Percentiles rank a stretch among this genome's conserved stretches.
These are phyloP conservation scores for Monascus ruber DNA, from an alignment of 2,329 filamentous ascomycete species.

Conservation along the genomic window DNA sequence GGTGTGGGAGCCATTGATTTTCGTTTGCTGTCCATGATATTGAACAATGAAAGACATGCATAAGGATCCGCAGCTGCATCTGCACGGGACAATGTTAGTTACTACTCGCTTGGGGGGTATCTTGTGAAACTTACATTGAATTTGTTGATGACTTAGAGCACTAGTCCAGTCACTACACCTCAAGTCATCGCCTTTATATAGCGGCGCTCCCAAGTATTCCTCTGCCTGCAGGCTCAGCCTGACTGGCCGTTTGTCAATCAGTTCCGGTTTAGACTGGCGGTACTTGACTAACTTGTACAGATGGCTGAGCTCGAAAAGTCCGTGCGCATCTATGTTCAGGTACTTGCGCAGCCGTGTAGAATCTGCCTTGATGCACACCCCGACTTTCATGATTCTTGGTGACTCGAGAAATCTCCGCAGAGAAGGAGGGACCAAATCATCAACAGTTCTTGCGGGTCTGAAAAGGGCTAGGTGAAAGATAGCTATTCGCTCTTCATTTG, in stretches of 20 bases:
- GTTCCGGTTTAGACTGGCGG: slow-evolving; percentile 39
- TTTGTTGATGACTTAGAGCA: slow-evolving; percentile 51
- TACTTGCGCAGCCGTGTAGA: slow-evolving; percentile 56
- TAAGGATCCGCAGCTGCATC: slow-evolving; percentile 78
- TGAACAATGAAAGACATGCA: slow-evolving; percentile 61
- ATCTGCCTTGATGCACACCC: slow-evolving; percentile 64
- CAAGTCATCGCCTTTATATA: slow-evolving; percentile 62
- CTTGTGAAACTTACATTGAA: slow-evolving; percentile 48
- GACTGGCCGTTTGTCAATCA: slow-evolving; percentile 57
- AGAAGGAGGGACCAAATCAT: slow-evolving; percentile 56
- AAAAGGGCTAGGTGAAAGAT: slow-evolving; percentile 71
- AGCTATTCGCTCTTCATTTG: slow-evolving; percentile 62
- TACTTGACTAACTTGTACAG: slow-evolving; percentile 67
- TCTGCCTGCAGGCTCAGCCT: slow-evolving; percentile 58
- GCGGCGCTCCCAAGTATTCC: slow-evolving; percentile 58
- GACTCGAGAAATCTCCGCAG: slow-evolving; percentile 64
- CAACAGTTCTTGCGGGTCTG: slow-evolving; percentile 25
- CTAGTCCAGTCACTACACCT: slow-evolving; percentile 65
- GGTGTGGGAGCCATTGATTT: slow-evolving; percentile 57
- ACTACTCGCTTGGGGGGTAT: slow-evolving; percentile 11
- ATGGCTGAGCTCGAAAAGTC: slow-evolving; percentile 72
- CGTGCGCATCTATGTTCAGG: slow-evolving; percentile 52
- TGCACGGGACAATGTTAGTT: slow-evolving; percentile 25
- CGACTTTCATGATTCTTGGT: slow-evolving; percentile 57
- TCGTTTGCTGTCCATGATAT: slow-evolving; percentile 58